phyloP scores from a whole-genome alignment of 345 rosid species.

The Eucalyptus lansdowneana region DNA sequence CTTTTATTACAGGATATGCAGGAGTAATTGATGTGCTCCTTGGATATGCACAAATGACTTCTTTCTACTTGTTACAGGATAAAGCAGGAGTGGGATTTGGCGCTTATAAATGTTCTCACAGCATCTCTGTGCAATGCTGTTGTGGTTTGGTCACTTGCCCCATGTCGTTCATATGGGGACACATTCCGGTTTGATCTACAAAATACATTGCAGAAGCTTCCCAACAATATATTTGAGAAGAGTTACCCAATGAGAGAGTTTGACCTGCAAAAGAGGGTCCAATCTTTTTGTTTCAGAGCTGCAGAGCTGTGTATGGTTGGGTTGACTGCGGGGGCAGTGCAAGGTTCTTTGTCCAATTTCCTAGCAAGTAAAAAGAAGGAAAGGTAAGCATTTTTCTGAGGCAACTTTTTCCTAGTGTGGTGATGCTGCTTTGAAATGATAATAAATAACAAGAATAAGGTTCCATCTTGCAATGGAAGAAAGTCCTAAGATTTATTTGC shows the following conservation, averaged over 20 bases:
- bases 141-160: conserved; percentile 88
- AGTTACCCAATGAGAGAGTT: conserved; percentile 92
- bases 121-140: conserved; percentile 76
- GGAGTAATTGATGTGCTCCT: not conserved
- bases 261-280: conserved; percentile 75
- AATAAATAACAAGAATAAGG: not conserved
- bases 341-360: conserved; percentile 68
- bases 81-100: conserved; percentile 94
- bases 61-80: conserved; percentile 17
- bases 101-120: conserved; percentile 76
- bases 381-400: conserved; percentile 23
- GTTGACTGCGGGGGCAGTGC: conserved; percentile 58
- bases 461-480: not conserved
- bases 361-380: conserved; percentile 65
- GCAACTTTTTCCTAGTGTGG: not conserved
- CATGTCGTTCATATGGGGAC: conserved; percentile 90
- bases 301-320: conserved; percentile 84
- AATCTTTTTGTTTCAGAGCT: conserved; percentile 81
- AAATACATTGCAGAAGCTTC: conserved; percentile 92
- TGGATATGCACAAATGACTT: not conserved
- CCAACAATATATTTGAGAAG: conserved; percentile 83
- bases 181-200: conserved; percentile 86
- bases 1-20: not conserved
- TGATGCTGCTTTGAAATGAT: not conserved
- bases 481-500: not conserved